These are phyloP conservation scores for Hirschfeldia incana DNA, from an alignment of 345 rosid species.

Conservation along the genomic window DNA sequence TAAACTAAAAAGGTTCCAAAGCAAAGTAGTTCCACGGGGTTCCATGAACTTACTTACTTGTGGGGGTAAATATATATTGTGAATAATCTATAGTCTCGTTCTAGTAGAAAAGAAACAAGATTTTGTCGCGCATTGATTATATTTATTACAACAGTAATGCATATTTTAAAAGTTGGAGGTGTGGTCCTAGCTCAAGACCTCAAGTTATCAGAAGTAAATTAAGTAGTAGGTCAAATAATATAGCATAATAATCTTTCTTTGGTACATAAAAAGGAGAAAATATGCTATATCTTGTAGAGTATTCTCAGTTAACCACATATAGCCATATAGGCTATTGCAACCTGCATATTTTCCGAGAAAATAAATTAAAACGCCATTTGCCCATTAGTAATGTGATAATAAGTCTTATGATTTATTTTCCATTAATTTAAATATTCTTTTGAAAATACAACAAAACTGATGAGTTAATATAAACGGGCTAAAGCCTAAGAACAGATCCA, in stretches of 20 bases:
- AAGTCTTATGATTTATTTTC: not conserved
- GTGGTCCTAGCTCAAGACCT: constrained; percentile 29
- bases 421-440: not conserved
- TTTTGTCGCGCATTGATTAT: constrained; percentile 18
- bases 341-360: not conserved
- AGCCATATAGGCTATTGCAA: not conserved
- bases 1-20: not conserved
- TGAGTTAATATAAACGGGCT: not conserved
- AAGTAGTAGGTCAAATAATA: constrained; percentile 12
- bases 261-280: not conserved
- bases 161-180: not conserved
- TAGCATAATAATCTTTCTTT: not conserved
- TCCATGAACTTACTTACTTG: constrained; percentile 23
- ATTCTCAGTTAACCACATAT: constrained; percentile 16
- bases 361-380: not conserved
- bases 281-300: constrained; percentile 7
- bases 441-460: not conserved
- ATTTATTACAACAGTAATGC: not conserved
- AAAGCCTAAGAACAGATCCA: not conserved
- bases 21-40: constrained; percentile 29
- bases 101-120: not conserved
- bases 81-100: constrained; percentile 7
- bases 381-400: not conserved
- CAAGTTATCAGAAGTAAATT: constrained; percentile 3
- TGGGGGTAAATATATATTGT: constrained; percentile 17